Base-by-base conservation (phyloP, 139 green algal genomes). In the Closterium sp. region DNA sequence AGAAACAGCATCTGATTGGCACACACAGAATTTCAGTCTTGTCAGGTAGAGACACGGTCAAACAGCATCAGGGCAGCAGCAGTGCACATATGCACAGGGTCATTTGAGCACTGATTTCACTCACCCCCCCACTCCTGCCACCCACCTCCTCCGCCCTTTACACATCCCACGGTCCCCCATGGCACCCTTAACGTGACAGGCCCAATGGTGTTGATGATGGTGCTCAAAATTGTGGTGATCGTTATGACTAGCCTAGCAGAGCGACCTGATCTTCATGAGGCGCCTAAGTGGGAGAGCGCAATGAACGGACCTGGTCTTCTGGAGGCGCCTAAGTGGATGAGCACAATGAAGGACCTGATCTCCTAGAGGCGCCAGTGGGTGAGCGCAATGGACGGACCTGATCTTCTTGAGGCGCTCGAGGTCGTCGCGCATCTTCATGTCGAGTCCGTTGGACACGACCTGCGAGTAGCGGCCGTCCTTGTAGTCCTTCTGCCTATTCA, bases 341-440 rank as follows among this genome's bases (percentile, higher is more conserved):
- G 42, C 42, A 7, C 42, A 7, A 7, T 62, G 42, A 5, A 62
- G 42, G 42, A 62, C 42, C 42, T 62, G 7, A 62, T 5, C 42
- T 5, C 42, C 7, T 62, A 5, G 42, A 62, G n/a, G n/a, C n/a
- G n/a, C n/a, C n/a, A n/a, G n/a, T n/a, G n/a, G n/a, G n/a, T n/a
- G 5, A 62, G 5, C 7, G 42, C 5, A 5, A 62, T 62, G 42
- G 42, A 62, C 42, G 42, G 42, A 62, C 42, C 95, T 93, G 96
- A 99, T 99, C 97, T 99, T 99, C 98, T 99, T 99, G n/a, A 99
- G 96, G 91, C 98, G 96, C 97, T 99, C 98, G 88, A 99, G 95
- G 94, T 99, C 98, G 89, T 99, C 91, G 34, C 88, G 88, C 50
- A 92, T 89, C 91, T 98, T 97, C 86, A 96, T 98, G 95, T 99